Percentiles rank a stretch among this genome's conserved stretches.
Evolutionary conservation across 2,329 filamentous ascomycete species (phyloP).

Genomic region (Claviceps spartinae): DNA sequence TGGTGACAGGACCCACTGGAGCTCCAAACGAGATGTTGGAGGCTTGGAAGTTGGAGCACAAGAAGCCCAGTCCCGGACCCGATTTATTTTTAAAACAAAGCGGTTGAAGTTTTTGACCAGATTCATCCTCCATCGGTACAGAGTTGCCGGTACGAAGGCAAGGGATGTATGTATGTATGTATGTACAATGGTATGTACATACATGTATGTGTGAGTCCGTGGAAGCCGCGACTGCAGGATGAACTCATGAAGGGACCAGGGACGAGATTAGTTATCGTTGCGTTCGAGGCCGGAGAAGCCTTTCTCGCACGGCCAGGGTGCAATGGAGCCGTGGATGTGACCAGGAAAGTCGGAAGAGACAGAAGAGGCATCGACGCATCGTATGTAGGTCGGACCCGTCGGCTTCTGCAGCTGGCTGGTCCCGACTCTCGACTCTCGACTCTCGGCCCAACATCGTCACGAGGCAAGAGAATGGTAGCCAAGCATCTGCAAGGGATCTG

Average conservation of each 20-base stretch:
- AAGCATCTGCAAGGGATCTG: too few species aligned
- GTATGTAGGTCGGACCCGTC: neutral
- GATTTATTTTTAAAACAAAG: neutral
- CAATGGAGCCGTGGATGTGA: neutral
- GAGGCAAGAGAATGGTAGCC: too few species aligned
- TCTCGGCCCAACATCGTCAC: too few species aligned
- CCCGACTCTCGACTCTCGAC: too few species aligned
- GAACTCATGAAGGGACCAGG: neutral
- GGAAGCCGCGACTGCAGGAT: neutral
- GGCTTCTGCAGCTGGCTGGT: neutral
- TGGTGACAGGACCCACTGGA: slow-evolving; percentile 2
- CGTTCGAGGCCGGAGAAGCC: neutral
- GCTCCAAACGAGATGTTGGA: neutral
- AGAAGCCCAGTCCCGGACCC: neutral
- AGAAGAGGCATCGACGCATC: too few species aligned
- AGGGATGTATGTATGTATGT: too few species aligned
- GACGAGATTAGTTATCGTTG: neutral
- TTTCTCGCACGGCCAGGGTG: neutral
- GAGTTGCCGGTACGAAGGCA: too few species aligned
- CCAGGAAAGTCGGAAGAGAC: too few species aligned
- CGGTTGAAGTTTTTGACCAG: neutral
- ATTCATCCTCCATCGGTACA: too few species aligned
- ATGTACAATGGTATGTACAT: too few species aligned
- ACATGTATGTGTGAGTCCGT: neutral
- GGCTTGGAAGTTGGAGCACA: neutral